Conservation (phyloP, 2,329 filamentous ascomycete genomes). For the Tolypocladium guangdongense region DNA sequence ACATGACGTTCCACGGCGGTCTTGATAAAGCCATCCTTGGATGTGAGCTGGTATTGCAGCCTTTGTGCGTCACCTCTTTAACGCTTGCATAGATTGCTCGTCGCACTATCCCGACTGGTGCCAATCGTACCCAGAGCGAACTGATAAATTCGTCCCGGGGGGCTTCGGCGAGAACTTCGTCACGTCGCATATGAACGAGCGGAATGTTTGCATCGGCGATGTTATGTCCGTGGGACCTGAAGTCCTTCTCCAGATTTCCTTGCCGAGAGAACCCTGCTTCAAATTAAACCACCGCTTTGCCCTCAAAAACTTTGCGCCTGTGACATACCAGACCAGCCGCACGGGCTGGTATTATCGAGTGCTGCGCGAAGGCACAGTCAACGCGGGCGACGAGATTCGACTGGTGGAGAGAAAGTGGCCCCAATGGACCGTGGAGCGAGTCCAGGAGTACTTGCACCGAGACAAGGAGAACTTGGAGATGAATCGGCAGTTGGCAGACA, state of each 20-base stretch:
- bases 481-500: conserved; percentile 39
- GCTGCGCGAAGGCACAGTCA: conserved; percentile 40
- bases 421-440: conserved; percentile 49
- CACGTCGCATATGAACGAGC: conserved; percentile 46
- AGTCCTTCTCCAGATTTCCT: conserved; percentile 45
- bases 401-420: conserved; percentile 45
- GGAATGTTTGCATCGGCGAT: conserved; percentile 56
- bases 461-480: conserved; percentile 38
- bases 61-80: background rate
- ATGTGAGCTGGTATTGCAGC: conserved; percentile 24
- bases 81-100: conserved; percentile 37
- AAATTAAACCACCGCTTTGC: conserved; percentile 60
- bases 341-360: conserved; percentile 60
- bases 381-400: conserved; percentile 43
- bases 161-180: conserved; percentile 58
- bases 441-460: conserved; percentile 52
- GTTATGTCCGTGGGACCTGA: conserved; percentile 38
- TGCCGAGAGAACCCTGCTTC: conserved; percentile 55
- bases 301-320: conserved; percentile 49
- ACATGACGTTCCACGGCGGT: conserved; percentile 50
- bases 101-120: conserved; percentile 47
- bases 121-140: conserved; percentile 37
- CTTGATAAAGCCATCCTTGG: conserved; percentile 52
- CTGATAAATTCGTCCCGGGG: conserved; percentile 41
- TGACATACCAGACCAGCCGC: conserved; percentile 43